These are phyloP conservation scores for Haplosporangium sp. DNA, from an alignment of 371 early-diverging fungal genomes.

Conservation along the genomic window DNA sequence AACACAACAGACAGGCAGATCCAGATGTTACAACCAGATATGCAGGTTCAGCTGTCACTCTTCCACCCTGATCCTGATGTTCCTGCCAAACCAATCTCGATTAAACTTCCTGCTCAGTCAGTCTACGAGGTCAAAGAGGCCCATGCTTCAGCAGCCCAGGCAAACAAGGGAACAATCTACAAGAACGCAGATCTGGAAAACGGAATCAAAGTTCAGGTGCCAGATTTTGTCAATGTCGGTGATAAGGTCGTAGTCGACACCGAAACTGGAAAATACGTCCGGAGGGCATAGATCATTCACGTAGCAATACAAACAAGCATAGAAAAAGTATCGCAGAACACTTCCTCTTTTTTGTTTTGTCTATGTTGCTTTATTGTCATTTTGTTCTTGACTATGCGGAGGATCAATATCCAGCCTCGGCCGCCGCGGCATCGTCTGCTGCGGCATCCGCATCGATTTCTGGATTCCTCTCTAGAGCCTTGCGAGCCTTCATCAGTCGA, in stretches of 20 bases:
- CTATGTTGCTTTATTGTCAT: background rate
- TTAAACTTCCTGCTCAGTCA: slow-evolving; percentile 64
- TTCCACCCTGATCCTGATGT: slow-evolving; percentile 61
- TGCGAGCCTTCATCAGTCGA: slow-evolving; percentile 50
- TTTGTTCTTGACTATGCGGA: background rate
- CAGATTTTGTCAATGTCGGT: slow-evolving; percentile 84
- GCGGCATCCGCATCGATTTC: slow-evolving; percentile 21
- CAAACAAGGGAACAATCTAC: slow-evolving; percentile 77
- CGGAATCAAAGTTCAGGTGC: slow-evolving; percentile 79
- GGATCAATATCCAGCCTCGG: slow-evolving; percentile 25
- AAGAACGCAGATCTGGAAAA: slow-evolving; percentile 79
- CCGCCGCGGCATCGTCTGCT: slow-evolving; percentile 37
- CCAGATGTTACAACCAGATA: slow-evolving; percentile 63
- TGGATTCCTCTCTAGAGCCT: slow-evolving; percentile 21
- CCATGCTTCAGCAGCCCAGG: slow-evolving; percentile 65
- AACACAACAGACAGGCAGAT: slow-evolving; percentile 39
- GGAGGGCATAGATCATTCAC: slow-evolving; percentile 57
- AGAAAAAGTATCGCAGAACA: background rate
- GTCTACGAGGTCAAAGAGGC: slow-evolving; percentile 61
- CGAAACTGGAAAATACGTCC: slow-evolving; percentile 71
- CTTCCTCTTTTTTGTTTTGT: background rate
- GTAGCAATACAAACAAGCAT: background rate
- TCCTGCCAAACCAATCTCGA: slow-evolving; percentile 60
- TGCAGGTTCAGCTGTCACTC: slow-evolving; percentile 62
- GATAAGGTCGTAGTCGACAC: slow-evolving; percentile 83